Percentiles rank a stretch among this genome's conserved stretches.
phyloP scores from a whole-genome alignment of 2,329 filamentous ascomycete genomes.

The Phyllachora maydis region DNA sequence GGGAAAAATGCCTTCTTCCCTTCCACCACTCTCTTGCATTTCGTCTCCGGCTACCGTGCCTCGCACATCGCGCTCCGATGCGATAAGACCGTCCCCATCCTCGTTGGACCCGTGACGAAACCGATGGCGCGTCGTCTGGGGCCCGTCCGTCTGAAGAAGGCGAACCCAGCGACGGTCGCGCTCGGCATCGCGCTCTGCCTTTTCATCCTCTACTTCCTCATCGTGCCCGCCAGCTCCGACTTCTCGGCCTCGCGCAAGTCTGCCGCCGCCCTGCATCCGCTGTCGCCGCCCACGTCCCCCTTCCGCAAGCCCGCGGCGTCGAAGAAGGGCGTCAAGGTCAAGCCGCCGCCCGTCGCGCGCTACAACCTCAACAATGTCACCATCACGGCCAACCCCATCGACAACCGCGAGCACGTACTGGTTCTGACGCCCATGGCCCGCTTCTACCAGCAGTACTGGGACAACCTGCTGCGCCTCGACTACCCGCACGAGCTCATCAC shows the following conservation, averaged over 20 bases:
- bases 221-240: constrained; percentile 21
- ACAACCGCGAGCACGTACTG: constrained; percentile 68
- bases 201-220: constrained; percentile 45
- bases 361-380: constrained; percentile 95
- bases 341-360: constrained; percentile 69
- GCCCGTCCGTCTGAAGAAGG: constrained; percentile 55
- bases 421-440: constrained; percentile 83
- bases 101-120: constrained; percentile 5
- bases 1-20: too few species aligned
- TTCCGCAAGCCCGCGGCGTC: constrained; percentile 43
- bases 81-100: too few species aligned
- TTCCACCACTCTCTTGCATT: too few species aligned
- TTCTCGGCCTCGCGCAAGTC: constrained; percentile 16
- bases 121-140: constrained; percentile 37
- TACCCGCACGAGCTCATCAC: constrained; percentile 94
- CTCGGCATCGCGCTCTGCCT: constrained; percentile 54
- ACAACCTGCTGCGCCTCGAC: constrained; percentile 62
- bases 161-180: constrained; percentile 55
- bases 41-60: too few species aligned
- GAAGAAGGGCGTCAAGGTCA: constrained; percentile 29
- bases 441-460: constrained; percentile 92
- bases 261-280: constrained; percentile 40
- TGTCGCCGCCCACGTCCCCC: constrained; percentile 55
- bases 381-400: constrained; percentile 52
- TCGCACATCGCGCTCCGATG: too few species aligned